Evolutionary conservation across 169 alveolate species (phyloP).

Genomic region (Miamiensis avidus): DNA sequence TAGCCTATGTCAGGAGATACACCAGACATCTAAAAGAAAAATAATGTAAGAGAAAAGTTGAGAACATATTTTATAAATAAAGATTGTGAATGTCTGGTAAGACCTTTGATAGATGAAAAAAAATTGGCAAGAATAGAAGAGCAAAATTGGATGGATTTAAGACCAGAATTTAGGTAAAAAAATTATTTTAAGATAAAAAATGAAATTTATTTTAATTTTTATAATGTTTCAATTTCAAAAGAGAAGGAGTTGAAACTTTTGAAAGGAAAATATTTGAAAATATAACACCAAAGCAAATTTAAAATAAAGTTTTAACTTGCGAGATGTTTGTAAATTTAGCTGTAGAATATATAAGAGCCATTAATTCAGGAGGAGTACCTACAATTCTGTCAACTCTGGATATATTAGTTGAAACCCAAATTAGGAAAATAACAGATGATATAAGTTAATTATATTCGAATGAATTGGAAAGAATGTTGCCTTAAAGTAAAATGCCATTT

Average conservation of each 20-base stretch:
- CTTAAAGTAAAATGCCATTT: neutral
- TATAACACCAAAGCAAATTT: conserved; percentile 66
- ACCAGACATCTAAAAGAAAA: conserved; percentile 73
- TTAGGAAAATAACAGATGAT: conserved; percentile 17
- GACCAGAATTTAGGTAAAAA: conserved; percentile 76
- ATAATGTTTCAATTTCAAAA: neutral
- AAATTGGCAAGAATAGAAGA: conserved; percentile 71
- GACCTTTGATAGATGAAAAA: conserved; percentile 85
- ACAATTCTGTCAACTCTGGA: conserved; percentile 57
- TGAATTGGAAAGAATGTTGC: neutral
- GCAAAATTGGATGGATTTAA: conserved; percentile 63
- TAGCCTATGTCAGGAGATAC: conserved; percentile 64
- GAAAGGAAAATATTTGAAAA: conserved; percentile 42
- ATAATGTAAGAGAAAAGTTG: conserved; percentile 75
- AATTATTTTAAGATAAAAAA: conserved; percentile 57
- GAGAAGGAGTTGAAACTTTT: conserved; percentile 35
- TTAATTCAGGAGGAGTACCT: conserved; percentile 86
- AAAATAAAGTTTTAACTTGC: conserved; percentile 66
- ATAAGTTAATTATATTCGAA: neutral
- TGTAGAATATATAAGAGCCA: conserved; percentile 72
- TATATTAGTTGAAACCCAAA: conserved; percentile 23
- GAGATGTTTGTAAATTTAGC: conserved; percentile 78
- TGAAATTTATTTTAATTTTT: conserved; percentile 40
- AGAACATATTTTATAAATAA: conserved; percentile 80
- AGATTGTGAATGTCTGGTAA: conserved; percentile 83